Percentiles rank a stretch among this genome's conserved stretches.
Conservation (phyloP, 2,329 filamentous ascomycete genomes). For the Allantophomopsis cytisporea region DNA sequence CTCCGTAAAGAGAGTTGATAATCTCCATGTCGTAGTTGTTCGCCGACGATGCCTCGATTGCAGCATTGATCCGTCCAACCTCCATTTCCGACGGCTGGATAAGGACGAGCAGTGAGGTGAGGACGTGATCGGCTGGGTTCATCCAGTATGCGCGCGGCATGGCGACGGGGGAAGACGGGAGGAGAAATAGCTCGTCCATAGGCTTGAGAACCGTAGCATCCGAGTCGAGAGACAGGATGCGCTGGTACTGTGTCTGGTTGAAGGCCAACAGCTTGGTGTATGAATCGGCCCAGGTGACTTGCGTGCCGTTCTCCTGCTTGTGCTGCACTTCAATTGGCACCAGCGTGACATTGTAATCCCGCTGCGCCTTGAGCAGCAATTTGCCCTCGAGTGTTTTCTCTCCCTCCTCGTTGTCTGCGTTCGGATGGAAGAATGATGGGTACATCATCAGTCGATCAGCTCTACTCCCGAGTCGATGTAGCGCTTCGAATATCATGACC, state of each 20-base stretch:
- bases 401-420: conserved; percentile 7
- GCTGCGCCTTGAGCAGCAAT: conserved; percentile 30
- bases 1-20: conserved; percentile 37
- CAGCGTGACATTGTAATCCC: conserved; percentile 33
- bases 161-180: conserved; percentile 45
- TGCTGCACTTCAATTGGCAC: conserved; percentile 26
- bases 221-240: conserved; percentile 45
- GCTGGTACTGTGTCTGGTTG: conserved; percentile 37
- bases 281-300: conserved; percentile 33
- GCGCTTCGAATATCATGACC: conserved; percentile 32
- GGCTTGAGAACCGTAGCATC: conserved; percentile 47
- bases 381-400: conserved; percentile 21
- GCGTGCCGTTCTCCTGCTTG: conserved; percentile 1
- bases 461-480: conserved; percentile 24
- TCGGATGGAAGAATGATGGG: not conserved
- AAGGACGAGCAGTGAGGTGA: conserved; percentile 49
- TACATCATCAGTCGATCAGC: not conserved
- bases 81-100: conserved; percentile 42
- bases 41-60: conserved; percentile 5
- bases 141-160: conserved; percentile 65
- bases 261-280: conserved; percentile 45
- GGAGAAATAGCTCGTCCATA: conserved; percentile 60
- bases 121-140: conserved; percentile 32
- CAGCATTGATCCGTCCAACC: conserved; percentile 19
- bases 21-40: conserved; percentile 41